phyloP scores from a whole-genome alignment of 2,329 filamentous ascomycete genomes.

The Xylaria arbuscula region DNA sequence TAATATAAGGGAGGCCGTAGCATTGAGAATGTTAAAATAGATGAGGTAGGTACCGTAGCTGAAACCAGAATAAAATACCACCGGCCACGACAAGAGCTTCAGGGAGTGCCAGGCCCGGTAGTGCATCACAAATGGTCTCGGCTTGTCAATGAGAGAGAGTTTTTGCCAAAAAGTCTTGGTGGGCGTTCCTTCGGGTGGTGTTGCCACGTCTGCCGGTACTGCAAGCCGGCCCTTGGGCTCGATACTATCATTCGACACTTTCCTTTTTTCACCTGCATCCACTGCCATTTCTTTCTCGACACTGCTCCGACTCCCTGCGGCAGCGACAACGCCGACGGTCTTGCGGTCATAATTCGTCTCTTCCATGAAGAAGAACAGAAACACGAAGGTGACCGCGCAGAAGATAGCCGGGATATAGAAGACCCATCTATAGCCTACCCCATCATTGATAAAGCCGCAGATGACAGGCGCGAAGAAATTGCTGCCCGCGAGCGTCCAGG shows the following conservation, averaged over 20 bases:
- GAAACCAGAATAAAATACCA: slow-evolving; percentile 57
- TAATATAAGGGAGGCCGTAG: slow-evolving; percentile 56
- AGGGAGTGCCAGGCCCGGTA: slow-evolving; percentile 53
- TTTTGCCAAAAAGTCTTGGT: slow-evolving; percentile 57
- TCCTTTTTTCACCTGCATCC: slow-evolving; percentile 23
- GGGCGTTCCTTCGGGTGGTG: slow-evolving; percentile 6
- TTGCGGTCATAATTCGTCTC: slow-evolving; percentile 65
- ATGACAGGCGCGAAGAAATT: slow-evolving; percentile 60
- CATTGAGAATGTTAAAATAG: slow-evolving; percentile 59
- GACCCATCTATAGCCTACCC: slow-evolving; percentile 56
- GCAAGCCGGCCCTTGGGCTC: slow-evolving; percentile 30
- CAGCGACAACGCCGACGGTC: slow-evolving; percentile 41
- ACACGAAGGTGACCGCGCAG: slow-evolving; percentile 50
- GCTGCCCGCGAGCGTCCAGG: slow-evolving; percentile 53
- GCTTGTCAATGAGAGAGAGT: slow-evolving; percentile 54
- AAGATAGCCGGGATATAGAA: slow-evolving; percentile 58
- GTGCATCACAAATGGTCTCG: slow-evolving; percentile 56
- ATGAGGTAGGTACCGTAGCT: slow-evolving; percentile 57
- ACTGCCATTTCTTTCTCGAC: slow-evolving; percentile 31
- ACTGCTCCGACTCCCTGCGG: slow-evolving; percentile 18
- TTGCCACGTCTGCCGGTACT: slow-evolving; percentile 34
- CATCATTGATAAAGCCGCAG: slow-evolving; percentile 58
- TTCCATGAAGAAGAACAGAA: slow-evolving; percentile 68
- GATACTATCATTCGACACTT: slow-evolving; percentile 38
- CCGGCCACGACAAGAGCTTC: slow-evolving; percentile 55